Evolutionary conservation across 2,329 filamentous ascomycete genomes (phyloP).

Genomic region (Ceratocystiopsis minuta): DNA sequence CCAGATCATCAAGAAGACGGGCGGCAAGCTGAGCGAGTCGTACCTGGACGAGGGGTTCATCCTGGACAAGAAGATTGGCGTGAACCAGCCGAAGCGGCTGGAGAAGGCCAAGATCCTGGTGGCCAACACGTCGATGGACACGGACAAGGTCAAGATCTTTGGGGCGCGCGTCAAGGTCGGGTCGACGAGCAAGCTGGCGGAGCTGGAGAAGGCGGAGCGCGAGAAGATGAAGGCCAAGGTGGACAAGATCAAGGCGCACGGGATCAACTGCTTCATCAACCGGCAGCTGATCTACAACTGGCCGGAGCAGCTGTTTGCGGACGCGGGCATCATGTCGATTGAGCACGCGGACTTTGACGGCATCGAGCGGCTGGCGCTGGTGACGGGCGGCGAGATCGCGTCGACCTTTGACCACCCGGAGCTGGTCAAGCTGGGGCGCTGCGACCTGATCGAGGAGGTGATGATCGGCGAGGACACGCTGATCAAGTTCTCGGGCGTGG

Average conservation of each 20-base stretch:
- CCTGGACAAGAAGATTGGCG: constrained; percentile 95
- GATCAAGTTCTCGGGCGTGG: constrained; percentile 93
- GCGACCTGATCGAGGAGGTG: constrained; percentile 90
- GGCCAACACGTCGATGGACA: constrained; percentile 98
- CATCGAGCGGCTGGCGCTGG: constrained; percentile 82
- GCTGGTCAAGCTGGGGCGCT: constrained; percentile 86
- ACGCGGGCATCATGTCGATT: constrained; percentile 94
- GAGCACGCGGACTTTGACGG: constrained; percentile 98
- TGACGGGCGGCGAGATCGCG: constrained; percentile 92
- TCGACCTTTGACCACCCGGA: constrained; percentile 98
- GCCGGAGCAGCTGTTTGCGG: constrained; percentile 96
- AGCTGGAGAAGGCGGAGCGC: constrained; percentile 91
- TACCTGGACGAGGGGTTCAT: constrained; percentile 98
- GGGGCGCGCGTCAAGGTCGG: constrained; percentile 92
- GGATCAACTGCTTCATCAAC: constrained; percentile 99
- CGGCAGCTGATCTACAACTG: constrained; percentile 99
- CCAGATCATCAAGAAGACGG: constrained; percentile 98
- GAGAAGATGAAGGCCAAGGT: constrained; percentile 99
- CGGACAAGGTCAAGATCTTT: constrained; percentile 99
- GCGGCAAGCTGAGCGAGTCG: constrained; percentile 91
- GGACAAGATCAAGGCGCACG: constrained; percentile 94
- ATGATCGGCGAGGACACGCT: constrained; percentile 96
- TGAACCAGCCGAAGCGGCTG: constrained; percentile 92
- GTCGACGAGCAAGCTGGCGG: constrained; percentile 91
- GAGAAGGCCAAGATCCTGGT: constrained; percentile 98